A percentile compares a stretch with the other conserved stretches of the same genome.
Conservation (phyloP, 73 alveolate species). For the Strombidium stylifer region DNA sequence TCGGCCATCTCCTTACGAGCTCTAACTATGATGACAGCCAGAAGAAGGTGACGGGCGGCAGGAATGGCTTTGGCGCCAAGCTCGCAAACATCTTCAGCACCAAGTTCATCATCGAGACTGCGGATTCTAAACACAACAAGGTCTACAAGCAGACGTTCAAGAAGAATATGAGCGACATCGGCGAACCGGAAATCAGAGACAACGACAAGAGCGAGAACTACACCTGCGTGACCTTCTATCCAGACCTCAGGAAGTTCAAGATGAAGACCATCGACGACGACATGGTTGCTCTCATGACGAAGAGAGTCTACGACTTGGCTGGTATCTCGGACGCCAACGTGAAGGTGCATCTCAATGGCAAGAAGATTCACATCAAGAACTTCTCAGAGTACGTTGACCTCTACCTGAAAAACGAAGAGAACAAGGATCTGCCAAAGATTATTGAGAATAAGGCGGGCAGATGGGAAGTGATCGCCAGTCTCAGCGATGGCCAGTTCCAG, state of each 20-base stretch:
- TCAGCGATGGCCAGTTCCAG: constrained; percentile 96
- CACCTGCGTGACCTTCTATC: constrained; percentile 92
- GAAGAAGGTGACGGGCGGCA: constrained; percentile 97
- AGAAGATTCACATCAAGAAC: constrained; percentile 72
- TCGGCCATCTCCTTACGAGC: constrained; percentile 98
- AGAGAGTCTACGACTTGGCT: constrained; percentile 99
- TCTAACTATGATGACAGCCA: constrained; percentile 96
- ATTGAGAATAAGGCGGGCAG: constrained; percentile 8
- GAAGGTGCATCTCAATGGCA: constrained; percentile 86
- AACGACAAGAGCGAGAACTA: constrained; percentile 70
- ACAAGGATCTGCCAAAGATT: constrained; percentile 24
- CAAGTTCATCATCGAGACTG: constrained; percentile 94
- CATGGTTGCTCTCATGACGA: constrained; percentile 91
- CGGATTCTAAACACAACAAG: constrained; percentile 72
- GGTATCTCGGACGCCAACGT: constrained; percentile 95
- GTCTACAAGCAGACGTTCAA: constrained; percentile 70
- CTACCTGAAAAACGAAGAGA: constrained; percentile 78
- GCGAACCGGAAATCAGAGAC: constrained; percentile 59
- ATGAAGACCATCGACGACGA: constrained; percentile 95
- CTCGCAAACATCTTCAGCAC: constrained; percentile 97
- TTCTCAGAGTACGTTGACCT: constrained; percentile 91
- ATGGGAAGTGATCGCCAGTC: constrained; percentile 96
- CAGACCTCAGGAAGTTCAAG: constrained; percentile 93
- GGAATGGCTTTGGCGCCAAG: constrained; percentile 99
- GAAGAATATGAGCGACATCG: constrained; percentile 75